phyloP scores from a whole-genome alignment of 371 early-diverging fungal species.

The Mortierella polycephala region DNA sequence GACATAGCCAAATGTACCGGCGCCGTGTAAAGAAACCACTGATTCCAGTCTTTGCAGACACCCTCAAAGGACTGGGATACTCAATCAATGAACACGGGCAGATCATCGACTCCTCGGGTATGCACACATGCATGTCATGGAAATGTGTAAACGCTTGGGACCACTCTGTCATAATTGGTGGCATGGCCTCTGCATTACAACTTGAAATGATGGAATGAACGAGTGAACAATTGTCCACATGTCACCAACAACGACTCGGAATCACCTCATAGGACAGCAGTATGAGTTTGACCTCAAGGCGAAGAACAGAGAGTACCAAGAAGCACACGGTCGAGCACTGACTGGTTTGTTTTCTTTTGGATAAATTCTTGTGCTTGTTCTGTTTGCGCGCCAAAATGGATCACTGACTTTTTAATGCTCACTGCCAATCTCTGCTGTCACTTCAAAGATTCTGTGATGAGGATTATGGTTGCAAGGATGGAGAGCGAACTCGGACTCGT shows the following conservation, averaged over 20 bases:
- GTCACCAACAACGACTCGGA: neutral
- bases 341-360: conserved; percentile 15
- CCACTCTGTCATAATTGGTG: no score
- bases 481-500: conserved; percentile 17
- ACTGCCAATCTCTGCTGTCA: no score
- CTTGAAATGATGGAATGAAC: neutral
- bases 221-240: neutral
- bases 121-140: neutral
- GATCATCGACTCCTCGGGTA: conserved; percentile 26
- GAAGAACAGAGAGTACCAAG: conserved; percentile 31
- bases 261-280: conserved; percentile 9
- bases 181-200: no score
- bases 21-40: conserved; percentile 29
- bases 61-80: conserved; percentile 27
- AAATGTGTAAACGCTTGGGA: neutral
- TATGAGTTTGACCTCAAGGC: conserved; percentile 38
- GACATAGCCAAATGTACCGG: conserved; percentile 32
- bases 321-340: conserved; percentile 37
- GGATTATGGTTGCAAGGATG: conserved; percentile 12
- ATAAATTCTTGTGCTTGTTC: neutral
- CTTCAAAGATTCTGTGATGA: conserved; percentile 3
- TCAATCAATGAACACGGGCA: conserved; percentile 16
- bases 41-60: conserved; percentile 14
- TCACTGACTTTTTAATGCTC: neutral
- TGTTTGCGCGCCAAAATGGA: no score